Base-by-base conservation (phyloP, 768 basidiomycete genomes). In the Lactarius vividus region DNA sequence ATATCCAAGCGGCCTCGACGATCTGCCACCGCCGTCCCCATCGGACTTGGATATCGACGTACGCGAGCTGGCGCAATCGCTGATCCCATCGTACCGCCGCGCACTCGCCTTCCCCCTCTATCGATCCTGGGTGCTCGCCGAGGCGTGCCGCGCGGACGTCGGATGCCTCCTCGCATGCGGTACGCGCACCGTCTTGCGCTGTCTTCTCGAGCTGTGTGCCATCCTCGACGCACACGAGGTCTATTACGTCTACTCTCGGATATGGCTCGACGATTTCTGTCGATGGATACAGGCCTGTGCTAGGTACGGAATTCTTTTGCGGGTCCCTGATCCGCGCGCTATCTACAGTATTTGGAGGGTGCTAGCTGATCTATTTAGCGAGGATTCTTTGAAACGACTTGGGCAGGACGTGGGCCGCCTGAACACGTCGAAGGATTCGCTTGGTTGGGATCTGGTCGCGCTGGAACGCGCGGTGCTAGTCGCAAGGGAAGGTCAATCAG, bases 181-280 rank as follows among this genome's bases (percentile, higher is more conserved):
- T 2, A 87, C 83, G 75, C 83, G 88, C 46, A 78, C 76, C 39
- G 79, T 90, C 28, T 74, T 85, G 61, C 84, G 89, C 70, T 87
- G 83, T 71, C 79, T 94, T 40, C 77, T 95, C 53, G 87, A 86
- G 74, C 80, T 88, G 79, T 92, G 89, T 76, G 74, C 80, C 46
- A 85, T 92, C 57, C 75, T 95, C 68, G 91, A 92, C 71, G 87
- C 85, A 71, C 91, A 92, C 69, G 91, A 92, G 68, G 87, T 90
- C 11, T 95, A 94, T 76, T 93, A 92, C 74, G 80, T 92, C n/a
- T 94, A 92, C 74, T 88, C 84, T 75, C 92, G 91, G 74, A 83
- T 93, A 39, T 95, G 92, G 92, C 70, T 93, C 53, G 88, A 92
- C 68, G 92, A 94, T 72, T 88, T 91, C 70, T 90, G 88, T 70